Percentiles rank a stretch among this genome's conserved stretches.
Evolutionary conservation across 805 yeast species (phyloP).

Genomic region (Yarrowia keelungensis): DNA sequence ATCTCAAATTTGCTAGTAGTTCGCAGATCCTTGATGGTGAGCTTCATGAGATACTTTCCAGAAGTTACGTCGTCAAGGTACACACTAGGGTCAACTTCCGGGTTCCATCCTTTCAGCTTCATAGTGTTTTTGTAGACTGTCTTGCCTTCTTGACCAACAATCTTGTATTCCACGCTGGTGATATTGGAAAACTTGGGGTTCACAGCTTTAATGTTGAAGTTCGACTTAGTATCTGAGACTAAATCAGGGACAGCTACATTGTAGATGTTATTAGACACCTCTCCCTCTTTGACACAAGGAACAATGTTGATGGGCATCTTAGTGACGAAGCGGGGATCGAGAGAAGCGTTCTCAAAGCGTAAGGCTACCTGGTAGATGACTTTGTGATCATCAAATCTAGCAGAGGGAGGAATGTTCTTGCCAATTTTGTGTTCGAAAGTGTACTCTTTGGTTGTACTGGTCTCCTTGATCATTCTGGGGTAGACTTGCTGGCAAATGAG

Average conservation of each 20-base stretch:
- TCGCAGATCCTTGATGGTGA: background rate
- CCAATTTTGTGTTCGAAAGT: background rate
- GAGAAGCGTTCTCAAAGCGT: background rate
- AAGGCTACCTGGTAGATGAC: slow-evolving; percentile 5
- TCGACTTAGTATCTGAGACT: background rate
- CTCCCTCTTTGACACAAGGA: background rate
- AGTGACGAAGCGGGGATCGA: background rate
- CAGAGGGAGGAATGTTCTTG: background rate
- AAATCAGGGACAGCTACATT: background rate
- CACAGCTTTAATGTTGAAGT: slow-evolving; percentile 12
- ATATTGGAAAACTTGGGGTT: slow-evolving; percentile 18
- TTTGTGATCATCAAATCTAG: background rate
- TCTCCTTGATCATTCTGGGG: background rate
- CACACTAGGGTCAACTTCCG: background rate
- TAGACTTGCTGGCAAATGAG: background rate
- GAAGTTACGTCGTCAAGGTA: background rate
- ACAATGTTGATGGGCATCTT: background rate
- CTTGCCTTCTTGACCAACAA: background rate
- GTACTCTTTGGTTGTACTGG: background rate
- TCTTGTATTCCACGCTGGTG: slow-evolving; percentile 10
- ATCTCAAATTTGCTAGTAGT: slow-evolving; percentile 15
- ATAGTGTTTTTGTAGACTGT: background rate
- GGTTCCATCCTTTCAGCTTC: slow-evolving; percentile 13
- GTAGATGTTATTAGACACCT: background rate
- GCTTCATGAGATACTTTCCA: slow-evolving; percentile 1